Conservation (phyloP, 768 basidiomycete genomes). For the Tulasnella sp. region DNA sequence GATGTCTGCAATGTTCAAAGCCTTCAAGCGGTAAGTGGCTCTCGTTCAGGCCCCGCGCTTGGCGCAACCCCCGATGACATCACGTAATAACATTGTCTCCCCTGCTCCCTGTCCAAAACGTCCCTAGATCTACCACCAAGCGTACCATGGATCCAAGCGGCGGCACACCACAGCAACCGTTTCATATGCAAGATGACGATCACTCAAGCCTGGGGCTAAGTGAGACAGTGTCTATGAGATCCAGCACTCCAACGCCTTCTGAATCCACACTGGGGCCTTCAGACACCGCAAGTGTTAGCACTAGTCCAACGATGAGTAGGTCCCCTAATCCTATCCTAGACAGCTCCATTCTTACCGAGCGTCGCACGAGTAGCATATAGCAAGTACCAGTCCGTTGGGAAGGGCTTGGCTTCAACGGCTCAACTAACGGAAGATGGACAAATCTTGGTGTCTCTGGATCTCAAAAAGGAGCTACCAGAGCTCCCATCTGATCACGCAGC, state of each 20-base stretch:
- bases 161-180: not conserved
- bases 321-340: not conserved
- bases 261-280: not conserved
- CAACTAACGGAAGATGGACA: constrained; percentile 45
- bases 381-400: constrained; percentile 41
- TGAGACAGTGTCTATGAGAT: not conserved
- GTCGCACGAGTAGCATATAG: constrained; percentile 33
- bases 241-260: not conserved
- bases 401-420: constrained; percentile 45
- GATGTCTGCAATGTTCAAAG: not conserved
- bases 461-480: constrained; percentile 50
- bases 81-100: not conserved
- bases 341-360: not conserved
- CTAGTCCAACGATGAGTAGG: not conserved
- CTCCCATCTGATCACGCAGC: constrained; percentile 46
- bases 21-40: not conserved
- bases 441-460: constrained; percentile 46
- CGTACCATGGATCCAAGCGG: not conserved
- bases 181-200: not conserved
- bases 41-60: not conserved
- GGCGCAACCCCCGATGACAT: not conserved
- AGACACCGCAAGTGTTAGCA: not conserved
- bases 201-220: not conserved
- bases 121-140: not conserved
- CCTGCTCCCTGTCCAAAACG: not conserved